Base-by-base conservation (phyloP, 768 basidiomycete species). In the Auriculariales sp. region DNA sequence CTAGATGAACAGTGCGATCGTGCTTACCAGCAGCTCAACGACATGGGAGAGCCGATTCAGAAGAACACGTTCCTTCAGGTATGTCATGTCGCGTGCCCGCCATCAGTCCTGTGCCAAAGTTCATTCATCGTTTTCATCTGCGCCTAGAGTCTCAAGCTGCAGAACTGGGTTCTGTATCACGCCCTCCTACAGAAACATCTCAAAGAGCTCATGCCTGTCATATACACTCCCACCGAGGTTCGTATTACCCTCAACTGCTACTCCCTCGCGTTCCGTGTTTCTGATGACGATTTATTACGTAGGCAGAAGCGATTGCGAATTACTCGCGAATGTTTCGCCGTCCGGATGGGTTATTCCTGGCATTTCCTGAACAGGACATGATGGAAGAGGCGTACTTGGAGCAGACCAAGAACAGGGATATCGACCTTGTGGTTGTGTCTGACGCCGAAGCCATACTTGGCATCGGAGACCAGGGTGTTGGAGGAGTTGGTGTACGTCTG, bases 371-470 rank as follows among this genome's bases (percentile, higher is more conserved):
- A 53, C 66, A 70, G 53, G 76, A 85, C 35, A 62, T 68, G 5
- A 88, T 90, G 81, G 84, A 88, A 57, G 71, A 79, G 53, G 79
- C 81, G 53, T 85, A 85, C 57, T 62, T 89, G 22, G 81, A 82
- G 56, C 75, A 78, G 56, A 81, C 74, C 1, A 68, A 66, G 29
- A 77, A 73, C 5, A 66, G 71, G 25, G 66, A 79, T 25, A 76
- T 92, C 49, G 82, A 91, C 53, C 68, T 92, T 22, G 71, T 93
- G 47, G 86, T 92, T 24, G 81, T 82, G 49, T 83, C 86, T 0
- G 90, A 93, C 60, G 77, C 81, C 3, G 88, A 90, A 57, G 84
- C 85, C 0, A 91, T 92, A 52, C 67, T 93, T 9, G 90, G 90
- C 14, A 79, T 81, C 50, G 79, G 79, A 44, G 78, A 79, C 56